Evolutionary conservation across 805 yeast species (phyloP).

Genomic region (Saccharomyces eubayanus): DNA sequence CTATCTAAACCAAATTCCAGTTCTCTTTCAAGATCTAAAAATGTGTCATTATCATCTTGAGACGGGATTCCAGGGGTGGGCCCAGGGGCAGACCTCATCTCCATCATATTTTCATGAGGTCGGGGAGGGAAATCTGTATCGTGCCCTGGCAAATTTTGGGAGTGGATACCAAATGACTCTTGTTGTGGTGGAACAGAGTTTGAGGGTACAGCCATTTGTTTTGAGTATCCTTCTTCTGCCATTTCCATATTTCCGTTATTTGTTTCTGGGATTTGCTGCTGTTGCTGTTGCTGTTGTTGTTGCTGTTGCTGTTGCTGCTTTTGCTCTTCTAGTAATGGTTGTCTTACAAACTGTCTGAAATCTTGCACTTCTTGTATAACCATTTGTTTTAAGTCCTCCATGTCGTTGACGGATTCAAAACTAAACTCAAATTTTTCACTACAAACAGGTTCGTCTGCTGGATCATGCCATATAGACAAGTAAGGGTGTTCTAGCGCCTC

Average conservation of each 20-base stretch:
- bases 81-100: conserved; percentile 6
- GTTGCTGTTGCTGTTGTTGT: conserved; percentile 17
- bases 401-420: conserved; percentile 77
- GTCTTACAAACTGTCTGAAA: conserved; percentile 74
- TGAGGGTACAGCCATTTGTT: conserved; percentile 20
- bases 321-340: conserved; percentile 55
- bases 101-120: conserved; percentile 45
- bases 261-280: conserved; percentile 25
- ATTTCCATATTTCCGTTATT: conserved; percentile 3
- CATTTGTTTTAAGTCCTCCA: conserved; percentile 65
- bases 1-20: conserved; percentile 63
- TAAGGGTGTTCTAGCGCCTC: conserved; percentile 88
- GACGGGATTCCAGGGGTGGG: conserved; percentile 2
- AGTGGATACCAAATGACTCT: conserved; percentile 41
- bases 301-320: conserved; percentile 23
- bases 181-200: conserved; percentile 16
- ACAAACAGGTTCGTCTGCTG: conserved; percentile 83
- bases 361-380: conserved; percentile 70
- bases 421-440: conserved; percentile 75
- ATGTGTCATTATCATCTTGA: conserved; percentile 21
- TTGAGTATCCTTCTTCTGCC: conserved; percentile 11
- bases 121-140: conserved; percentile 49
- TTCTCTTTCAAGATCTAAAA: conserved; percentile 52
- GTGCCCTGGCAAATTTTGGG: conserved; percentile 33
- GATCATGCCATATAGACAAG: conserved; percentile 83